phyloP scores from a whole-genome alignment of 352 stramenopile species.

The Phytophthora cryptogea region DNA sequence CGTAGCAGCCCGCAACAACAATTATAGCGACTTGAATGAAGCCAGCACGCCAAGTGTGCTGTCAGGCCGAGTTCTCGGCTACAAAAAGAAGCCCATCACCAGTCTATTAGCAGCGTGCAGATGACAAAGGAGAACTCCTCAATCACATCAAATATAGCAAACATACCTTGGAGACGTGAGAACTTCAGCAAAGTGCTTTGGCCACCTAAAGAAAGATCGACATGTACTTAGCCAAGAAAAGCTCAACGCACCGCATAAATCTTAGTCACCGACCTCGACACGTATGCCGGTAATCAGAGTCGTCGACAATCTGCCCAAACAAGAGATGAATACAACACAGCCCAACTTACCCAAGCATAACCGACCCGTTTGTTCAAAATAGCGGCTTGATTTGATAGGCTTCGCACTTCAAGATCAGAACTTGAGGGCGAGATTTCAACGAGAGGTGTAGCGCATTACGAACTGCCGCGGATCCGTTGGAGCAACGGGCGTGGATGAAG shows the following conservation, averaged over 20 bases:
- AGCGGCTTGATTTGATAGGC: constrained; percentile 13
- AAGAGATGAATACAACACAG: constrained; percentile 2
- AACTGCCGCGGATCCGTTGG: constrained; percentile 23
- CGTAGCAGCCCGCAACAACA: constrained; percentile 34
- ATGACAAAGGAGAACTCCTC: background rate
- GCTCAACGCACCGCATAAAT: constrained; percentile 6
- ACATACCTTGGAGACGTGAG: constrained; percentile 4
- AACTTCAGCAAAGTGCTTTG: constrained; percentile 3
- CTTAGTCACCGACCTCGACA: constrained; percentile 14
- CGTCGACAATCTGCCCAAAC: constrained; percentile 6
- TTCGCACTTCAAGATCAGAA: constrained; percentile 27
- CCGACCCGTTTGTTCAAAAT: constrained; percentile 21
- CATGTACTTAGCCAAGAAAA: constrained; percentile 29
- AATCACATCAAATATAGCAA: constrained; percentile 31
- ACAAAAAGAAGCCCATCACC: constrained; percentile 26
- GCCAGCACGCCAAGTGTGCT: constrained; percentile 3
- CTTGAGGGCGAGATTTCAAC: constrained; percentile 12
- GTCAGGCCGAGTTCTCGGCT: constrained; percentile 4
- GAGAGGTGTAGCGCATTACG: constrained; percentile 16
- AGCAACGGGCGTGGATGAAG: constrained; percentile 1
- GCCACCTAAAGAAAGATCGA: constrained; percentile 39
- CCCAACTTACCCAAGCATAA: constrained; percentile 25
- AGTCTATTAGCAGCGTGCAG: constrained; percentile 27
- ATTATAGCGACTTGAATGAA: constrained; percentile 25
- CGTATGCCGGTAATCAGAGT: constrained; percentile 3